A percentile compares a stretch with the other conserved stretches of the same genome.
phyloP scores from a whole-genome alignment of 1,284 basidiomycete genomes.

The Leccinum pseudoinsigne region DNA sequence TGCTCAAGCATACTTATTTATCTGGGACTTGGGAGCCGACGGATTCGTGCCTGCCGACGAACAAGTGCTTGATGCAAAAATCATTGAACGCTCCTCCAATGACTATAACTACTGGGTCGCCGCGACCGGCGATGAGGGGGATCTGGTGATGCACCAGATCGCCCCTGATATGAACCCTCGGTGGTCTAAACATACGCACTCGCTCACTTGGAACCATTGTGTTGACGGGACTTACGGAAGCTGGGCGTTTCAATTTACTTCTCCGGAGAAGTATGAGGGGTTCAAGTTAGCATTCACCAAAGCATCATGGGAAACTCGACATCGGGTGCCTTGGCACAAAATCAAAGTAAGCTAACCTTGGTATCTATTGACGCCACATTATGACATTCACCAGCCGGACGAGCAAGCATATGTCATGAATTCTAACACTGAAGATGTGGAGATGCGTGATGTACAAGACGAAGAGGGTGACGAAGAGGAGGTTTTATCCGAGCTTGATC shows the following conservation, averaged over 20 bases:
- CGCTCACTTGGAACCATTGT: slow-evolving; percentile 86
- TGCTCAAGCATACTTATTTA: slow-evolving; percentile 56
- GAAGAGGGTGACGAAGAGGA: slow-evolving; percentile 79
- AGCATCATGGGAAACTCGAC: slow-evolving; percentile 82
- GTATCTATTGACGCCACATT: background rate
- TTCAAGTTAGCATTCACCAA: slow-evolving; percentile 74
- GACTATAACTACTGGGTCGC: slow-evolving; percentile 66
- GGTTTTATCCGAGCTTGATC: slow-evolving; percentile 62
- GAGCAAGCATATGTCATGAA: slow-evolving; percentile 79
- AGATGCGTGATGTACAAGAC: slow-evolving; percentile 77
- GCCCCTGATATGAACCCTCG: slow-evolving; percentile 76
- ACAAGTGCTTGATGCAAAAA: slow-evolving; percentile 68
- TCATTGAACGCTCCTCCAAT: slow-evolving; percentile 53
- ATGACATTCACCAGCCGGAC: slow-evolving; percentile 47
- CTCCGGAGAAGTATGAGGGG: slow-evolving; percentile 55
- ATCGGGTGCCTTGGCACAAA: slow-evolving; percentile 79
- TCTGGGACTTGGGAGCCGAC: slow-evolving; percentile 73
- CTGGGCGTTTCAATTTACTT: slow-evolving; percentile 81
- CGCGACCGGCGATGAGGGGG: slow-evolving; percentile 50
- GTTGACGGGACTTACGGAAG: slow-evolving; percentile 68
- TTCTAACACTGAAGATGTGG: slow-evolving; percentile 77
- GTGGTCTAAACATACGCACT: slow-evolving; percentile 59
- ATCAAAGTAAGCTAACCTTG: slow-evolving; percentile 61
- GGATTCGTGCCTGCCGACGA: slow-evolving; percentile 62
- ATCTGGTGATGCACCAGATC: slow-evolving; percentile 62